These are phyloP conservation scores for Fomitopsis betulina DNA, from an alignment of 1,284 basidiomycete genomes.

Conservation along the genomic window DNA sequence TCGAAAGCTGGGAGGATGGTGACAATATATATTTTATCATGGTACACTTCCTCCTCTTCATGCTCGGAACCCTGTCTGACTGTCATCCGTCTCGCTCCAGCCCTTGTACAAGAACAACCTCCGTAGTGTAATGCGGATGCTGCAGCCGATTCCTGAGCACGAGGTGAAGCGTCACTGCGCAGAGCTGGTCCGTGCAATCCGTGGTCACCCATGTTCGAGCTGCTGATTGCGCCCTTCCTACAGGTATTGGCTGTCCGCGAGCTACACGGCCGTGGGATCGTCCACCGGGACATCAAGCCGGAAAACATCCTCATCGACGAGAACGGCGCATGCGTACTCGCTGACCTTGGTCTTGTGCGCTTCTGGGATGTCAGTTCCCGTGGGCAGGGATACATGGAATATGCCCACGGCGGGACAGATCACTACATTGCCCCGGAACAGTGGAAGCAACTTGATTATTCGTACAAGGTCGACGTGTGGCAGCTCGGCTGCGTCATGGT, in stretches of 20 bases:
- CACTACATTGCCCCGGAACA: neutral
- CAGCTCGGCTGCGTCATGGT: neutral
- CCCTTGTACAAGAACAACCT: neutral
- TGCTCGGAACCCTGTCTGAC: slow-evolving; percentile 1
- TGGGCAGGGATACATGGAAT: too few relatives aligned
- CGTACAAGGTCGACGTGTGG: neutral
- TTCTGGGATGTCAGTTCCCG: neutral
- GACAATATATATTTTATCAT: slow-evolving; percentile 20
- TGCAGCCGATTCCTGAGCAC: neutral
- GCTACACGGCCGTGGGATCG: slow-evolving; percentile 16
- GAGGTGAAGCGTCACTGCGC: slow-evolving; percentile 12
- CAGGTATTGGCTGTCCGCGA: slow-evolving; percentile 15
- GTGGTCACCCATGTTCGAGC: neutral
- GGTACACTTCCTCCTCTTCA: slow-evolving; percentile 10
- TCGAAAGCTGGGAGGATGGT: slow-evolving; percentile 19
- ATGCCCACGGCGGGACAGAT: neutral
- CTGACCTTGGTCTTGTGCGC: slow-evolving; percentile 24
- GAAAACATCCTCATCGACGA: slow-evolving; percentile 61
- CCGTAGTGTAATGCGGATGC: neutral
- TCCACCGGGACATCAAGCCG: slow-evolving; percentile 48
- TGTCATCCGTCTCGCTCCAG: neutral
- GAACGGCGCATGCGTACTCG: slow-evolving; percentile 55
- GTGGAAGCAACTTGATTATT: neutral
- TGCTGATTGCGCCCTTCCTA: neutral
- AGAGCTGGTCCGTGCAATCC: slow-evolving; percentile 13